Evolutionary conservation across 2,329 filamentous ascomycete genomes (phyloP).

Genomic region (Ophiostoma fasciatum): DNA sequence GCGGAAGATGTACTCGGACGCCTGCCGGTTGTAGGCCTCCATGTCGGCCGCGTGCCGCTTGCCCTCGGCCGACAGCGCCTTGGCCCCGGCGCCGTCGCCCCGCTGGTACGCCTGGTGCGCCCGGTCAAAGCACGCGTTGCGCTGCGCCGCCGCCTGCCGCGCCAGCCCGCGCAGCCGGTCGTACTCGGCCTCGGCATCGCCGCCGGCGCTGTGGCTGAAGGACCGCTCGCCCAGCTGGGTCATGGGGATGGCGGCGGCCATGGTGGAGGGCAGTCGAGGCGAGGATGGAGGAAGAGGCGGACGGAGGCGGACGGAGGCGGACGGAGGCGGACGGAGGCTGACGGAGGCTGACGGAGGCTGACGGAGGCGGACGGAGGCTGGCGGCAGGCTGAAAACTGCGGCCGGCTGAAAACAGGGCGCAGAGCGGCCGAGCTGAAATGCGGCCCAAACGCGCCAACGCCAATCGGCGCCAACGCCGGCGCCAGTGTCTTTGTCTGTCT

Average conservation of each 20-base stretch:
- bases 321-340: too few relatives aligned
- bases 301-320: too few relatives aligned
- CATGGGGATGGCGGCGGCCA: constrained; percentile 22
- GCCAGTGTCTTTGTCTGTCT: too few relatives aligned
- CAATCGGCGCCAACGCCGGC: too few relatives aligned
- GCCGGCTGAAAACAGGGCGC: too few relatives aligned
- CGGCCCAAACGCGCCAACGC: too few relatives aligned
- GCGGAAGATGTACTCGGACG: constrained; percentile 86
- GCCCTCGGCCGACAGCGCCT: constrained; percentile 69
- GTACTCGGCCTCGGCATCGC: constrained; percentile 69
- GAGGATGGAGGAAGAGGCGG: not conserved
- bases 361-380: too few relatives aligned
- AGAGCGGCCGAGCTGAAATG: too few relatives aligned
- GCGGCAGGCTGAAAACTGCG: too few relatives aligned
- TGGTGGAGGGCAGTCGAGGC: not conserved
- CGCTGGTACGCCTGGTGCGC: constrained; percentile 67
- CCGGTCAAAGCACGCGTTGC: constrained; percentile 59
- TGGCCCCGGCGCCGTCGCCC: constrained; percentile 73
- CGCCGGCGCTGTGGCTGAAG: constrained; percentile 57
- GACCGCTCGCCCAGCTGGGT: constrained; percentile 32
- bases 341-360: too few relatives aligned
- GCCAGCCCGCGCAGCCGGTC: constrained; percentile 78
- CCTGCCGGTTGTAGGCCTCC: constrained; percentile 81
- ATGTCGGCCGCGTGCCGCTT: constrained; percentile 73
- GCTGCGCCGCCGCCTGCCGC: constrained; percentile 64